Conservation (phyloP, 257 asterid species). For the Plantago ovata region DNA sequence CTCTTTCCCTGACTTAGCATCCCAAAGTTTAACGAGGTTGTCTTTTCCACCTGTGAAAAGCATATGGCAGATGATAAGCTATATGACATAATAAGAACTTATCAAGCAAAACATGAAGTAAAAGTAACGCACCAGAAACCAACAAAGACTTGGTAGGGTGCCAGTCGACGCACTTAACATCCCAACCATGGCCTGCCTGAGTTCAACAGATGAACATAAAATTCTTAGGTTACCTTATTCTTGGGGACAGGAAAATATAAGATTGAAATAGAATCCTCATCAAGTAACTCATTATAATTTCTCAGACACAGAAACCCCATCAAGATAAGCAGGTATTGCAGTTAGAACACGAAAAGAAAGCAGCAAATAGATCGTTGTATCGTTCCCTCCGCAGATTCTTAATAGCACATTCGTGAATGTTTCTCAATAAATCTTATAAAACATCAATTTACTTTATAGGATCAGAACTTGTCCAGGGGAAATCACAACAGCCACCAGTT, state of each 20-base stretch:
- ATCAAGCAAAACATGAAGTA: not conserved
- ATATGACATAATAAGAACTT: conserved; percentile 1
- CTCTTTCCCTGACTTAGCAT: conserved; percentile 91
- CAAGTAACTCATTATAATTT: too few relatives aligned
- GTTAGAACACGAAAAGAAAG: too few relatives aligned
- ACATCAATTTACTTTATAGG: too few relatives aligned
- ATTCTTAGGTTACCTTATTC: conserved; percentile 50
- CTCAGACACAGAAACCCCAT: too few relatives aligned
- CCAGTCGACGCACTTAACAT: conserved; percentile 99
- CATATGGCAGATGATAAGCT: conserved; percentile 18
- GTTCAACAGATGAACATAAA: conserved; percentile 61
- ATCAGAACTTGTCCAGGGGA: too few relatives aligned
- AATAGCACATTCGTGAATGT: not conserved
- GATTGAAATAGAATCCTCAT: too few relatives aligned
- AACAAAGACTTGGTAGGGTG: conserved; percentile 94
- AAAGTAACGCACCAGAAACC: conserved; percentile 67
- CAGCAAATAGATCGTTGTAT: not conserved
- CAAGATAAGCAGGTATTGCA: too few relatives aligned
- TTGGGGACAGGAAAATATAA: not conserved
- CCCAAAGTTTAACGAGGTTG: conserved; percentile 98
- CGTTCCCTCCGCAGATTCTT: not conserved
- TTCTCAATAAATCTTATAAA: too few relatives aligned
- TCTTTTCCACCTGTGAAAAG: conserved; percentile 88
- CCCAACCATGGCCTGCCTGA: conserved; percentile 99
- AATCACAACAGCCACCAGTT: not conserved